A percentile compares a stretch with the other conserved stretches of the same genome.
Conservation (phyloP, 163 green algal genomes). For the Chlamydomonas reinhardtii region DNA sequence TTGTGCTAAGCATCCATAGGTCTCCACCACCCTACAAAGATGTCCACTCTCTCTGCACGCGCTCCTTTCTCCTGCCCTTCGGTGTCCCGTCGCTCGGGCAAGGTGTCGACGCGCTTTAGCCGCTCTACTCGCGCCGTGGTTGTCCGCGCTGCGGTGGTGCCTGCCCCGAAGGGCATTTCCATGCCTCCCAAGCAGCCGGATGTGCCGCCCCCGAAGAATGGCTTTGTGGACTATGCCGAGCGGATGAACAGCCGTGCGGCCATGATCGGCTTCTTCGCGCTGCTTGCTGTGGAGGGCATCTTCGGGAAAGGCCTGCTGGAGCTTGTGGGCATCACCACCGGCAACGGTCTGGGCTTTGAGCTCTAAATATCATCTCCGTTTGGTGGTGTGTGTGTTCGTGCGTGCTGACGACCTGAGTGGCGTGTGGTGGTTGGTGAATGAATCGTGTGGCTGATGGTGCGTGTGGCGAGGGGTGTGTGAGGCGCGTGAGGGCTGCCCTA, state of each 20-base stretch:
- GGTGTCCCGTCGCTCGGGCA: background rate
- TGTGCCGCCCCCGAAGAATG: slow-evolving; percentile 67
- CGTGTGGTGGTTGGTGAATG: background rate
- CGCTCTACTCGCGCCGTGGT: background rate
- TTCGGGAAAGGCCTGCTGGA: slow-evolving; percentile 83
- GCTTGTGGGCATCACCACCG: slow-evolving; percentile 59
- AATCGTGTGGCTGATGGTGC: background rate
- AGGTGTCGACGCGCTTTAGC: background rate
- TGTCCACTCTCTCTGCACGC: background rate
- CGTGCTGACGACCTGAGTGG: no score
- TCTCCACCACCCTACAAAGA: background rate
- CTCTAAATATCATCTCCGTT: slow-evolving; percentile 65
- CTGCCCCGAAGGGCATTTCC: slow-evolving; percentile 75
- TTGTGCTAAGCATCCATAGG: no score
- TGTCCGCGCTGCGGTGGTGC: slow-evolving; percentile 40
- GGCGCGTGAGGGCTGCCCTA: no score
- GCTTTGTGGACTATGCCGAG: slow-evolving; percentile 90
- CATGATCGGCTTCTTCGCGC: slow-evolving; percentile 94
- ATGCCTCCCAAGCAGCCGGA: slow-evolving; percentile 68
- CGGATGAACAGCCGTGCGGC: slow-evolving; percentile 86
- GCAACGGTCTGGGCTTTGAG: slow-evolving; percentile 86
- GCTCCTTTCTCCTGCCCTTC: background rate
- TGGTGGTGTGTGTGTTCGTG: background rate
- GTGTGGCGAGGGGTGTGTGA: background rate
- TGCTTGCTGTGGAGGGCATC: slow-evolving; percentile 86